phyloP scores from a whole-genome alignment of 2,329 filamentous ascomycete genomes.

The Sphaerostilbella broomeana region DNA sequence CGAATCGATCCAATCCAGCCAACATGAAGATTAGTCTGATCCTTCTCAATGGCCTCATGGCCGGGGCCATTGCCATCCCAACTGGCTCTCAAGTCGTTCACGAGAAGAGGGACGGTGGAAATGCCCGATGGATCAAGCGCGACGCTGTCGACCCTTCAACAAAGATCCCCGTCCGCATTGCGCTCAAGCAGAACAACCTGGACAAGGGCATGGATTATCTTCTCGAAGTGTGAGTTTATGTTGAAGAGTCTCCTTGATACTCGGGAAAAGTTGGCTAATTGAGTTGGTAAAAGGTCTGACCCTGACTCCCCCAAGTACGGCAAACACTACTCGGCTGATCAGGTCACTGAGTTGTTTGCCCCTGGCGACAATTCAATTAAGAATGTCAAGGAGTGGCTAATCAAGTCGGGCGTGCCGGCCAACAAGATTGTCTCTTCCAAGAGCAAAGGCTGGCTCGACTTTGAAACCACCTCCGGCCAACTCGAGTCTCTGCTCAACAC shows the following conservation, averaged over 20 bases:
- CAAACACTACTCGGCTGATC: conserved; percentile 38
- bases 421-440: conserved; percentile 43
- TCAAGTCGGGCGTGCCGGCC: conserved; percentile 41
- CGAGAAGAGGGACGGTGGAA: conserved; percentile 22
- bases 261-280: not conserved
- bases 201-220: conserved; percentile 38
- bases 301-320: conserved; percentile 40
- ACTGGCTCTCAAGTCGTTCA: conserved; percentile 25
- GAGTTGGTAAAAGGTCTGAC: conserved; percentile 25
- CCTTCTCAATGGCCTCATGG: conserved; percentile 16
- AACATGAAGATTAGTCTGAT: conserved; percentile 18
- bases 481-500: conserved; percentile 47
- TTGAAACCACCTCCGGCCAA: conserved; percentile 48
- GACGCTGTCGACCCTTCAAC: conserved; percentile 14
- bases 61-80: conserved; percentile 15
- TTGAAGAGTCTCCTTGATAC: not conserved
- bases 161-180: conserved; percentile 35
- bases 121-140: conserved; percentile 22
- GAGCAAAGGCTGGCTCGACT: conserved; percentile 47
- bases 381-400: conserved; percentile 48
- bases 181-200: conserved; percentile 40
- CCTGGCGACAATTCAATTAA: conserved; percentile 38
- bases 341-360: conserved; percentile 39
- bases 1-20: not conserved
- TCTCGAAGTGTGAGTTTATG: conserved; percentile 28